phyloP scores from a whole-genome alignment of 1,139 yeast species.

The Blastobotrys illinoisensis region DNA sequence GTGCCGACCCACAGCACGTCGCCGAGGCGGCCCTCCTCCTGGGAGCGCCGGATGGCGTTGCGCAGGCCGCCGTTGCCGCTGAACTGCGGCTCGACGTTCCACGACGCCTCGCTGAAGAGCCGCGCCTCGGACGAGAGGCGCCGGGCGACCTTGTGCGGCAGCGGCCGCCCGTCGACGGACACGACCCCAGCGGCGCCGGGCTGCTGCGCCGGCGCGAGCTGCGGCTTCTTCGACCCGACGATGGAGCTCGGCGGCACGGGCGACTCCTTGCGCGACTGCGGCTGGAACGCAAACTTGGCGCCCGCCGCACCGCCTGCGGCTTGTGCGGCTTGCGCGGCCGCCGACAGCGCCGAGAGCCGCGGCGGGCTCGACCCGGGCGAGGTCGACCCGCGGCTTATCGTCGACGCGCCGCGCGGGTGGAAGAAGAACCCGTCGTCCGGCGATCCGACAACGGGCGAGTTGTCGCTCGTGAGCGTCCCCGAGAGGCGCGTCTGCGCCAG shows the following conservation, averaged over 20 bases:
- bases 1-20: conserved; percentile 80
- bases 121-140: conserved; percentile 31
- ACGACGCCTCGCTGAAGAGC: conserved; percentile 66
- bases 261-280: conserved; percentile 14
- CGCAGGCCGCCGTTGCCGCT: conserved; percentile 85
- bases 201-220: background rate
- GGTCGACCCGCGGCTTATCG: conserved; percentile 2
- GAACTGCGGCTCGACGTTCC: conserved; percentile 64
- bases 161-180: background rate
- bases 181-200: background rate
- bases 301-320: background rate
- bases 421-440: conserved; percentile 14
- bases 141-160: conserved; percentile 1
- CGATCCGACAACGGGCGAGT: conserved; percentile 8
- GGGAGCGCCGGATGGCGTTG: conserved; percentile 73
- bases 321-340: too few relatives aligned
- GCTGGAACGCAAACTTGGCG: conserved; percentile 10
- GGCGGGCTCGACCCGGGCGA: background rate
- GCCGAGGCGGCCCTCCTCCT: conserved; percentile 42
- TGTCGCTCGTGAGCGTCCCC: conserved; percentile 1
- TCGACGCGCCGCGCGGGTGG: conserved; percentile 4
- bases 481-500: conserved; percentile 10
- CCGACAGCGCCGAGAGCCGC: background rate
- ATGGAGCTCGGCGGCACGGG: conserved; percentile 13
- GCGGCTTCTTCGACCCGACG: conserved; percentile 4